Evolutionary conservation across 108 stramenopile genomes (phyloP).

Genomic region (Nannochloropsis gaditana): DNA sequence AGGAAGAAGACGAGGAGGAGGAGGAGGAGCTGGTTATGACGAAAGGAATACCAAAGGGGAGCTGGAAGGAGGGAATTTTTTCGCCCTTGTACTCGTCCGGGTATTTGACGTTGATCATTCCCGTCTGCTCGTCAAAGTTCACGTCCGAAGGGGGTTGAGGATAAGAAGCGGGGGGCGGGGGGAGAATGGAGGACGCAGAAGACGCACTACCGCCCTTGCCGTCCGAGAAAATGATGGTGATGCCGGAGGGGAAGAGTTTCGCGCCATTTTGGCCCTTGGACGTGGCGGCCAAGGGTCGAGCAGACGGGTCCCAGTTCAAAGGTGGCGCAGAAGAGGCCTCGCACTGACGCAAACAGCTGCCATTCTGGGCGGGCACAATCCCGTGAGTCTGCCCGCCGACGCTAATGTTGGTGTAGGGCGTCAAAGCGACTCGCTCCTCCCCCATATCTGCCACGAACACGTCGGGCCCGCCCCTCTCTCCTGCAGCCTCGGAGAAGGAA

Average conservation of each 20-base stretch:
- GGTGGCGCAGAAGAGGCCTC: not conserved
- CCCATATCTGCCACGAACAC: not conserved
- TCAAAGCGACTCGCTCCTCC: not conserved
- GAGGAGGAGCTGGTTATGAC: not conserved
- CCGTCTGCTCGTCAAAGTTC: constrained; percentile 2
- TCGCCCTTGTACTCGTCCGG: constrained; percentile 3
- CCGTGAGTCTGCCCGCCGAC: not conserved
- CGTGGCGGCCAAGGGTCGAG: not conserved
- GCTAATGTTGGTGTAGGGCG: not conserved
- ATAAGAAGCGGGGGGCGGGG: not conserved
- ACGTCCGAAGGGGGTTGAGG: not conserved
- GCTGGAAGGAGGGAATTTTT: not conserved
- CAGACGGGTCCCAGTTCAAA: not conserved
- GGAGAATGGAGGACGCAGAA: not conserved
- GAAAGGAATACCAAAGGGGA: not conserved
- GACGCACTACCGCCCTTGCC: not conserved
- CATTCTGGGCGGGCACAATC: not conserved
- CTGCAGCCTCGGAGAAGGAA: not conserved
- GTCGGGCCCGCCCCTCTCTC: not conserved
- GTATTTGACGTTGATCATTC: constrained; percentile 3
- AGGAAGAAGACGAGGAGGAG: no score
- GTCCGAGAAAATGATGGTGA: constrained; percentile 10
- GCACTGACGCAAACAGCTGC: not conserved
- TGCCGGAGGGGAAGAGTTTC: not conserved
- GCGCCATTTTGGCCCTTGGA: not conserved